Base-by-base conservation (phyloP, 1,284 basidiomycete species). In the Apiotrichum laibachii region DNA sequence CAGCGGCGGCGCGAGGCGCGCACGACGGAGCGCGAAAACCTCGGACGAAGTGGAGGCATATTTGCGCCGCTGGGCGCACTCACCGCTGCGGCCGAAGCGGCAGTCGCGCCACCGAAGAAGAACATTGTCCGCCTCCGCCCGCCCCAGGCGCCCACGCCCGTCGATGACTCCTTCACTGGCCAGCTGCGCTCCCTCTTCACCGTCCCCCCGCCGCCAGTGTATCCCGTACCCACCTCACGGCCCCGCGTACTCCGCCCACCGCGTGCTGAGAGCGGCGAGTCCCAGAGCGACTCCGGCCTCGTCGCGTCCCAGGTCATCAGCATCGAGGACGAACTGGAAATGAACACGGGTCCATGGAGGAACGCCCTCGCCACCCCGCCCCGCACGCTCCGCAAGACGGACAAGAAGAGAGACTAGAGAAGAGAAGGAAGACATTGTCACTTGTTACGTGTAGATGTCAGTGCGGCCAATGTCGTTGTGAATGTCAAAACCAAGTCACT, bases 351-450 rank as follows among this genome's bases (percentile, higher is more conserved):
- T 33, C 56, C 53, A 21, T 39, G 48, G 39, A n/a, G 21, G 13
- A 40, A 44, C 31, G 40, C 31, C 26, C 8, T 18, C 16, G 47
- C 22, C 5, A 21, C 45, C 22, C 35, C 22, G 22, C 37, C 46
- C 15, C 40, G 40, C 45, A 39, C 45, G 8, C 34, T 35, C 39
- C 21, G 37, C 7, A 47, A 47, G 34, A 55, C 53, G 33, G 44
- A 62, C 34, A 62, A 63, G 50, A 63, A 63, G 55, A 53, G 55
- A 12, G 61, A 60, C 26, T 63, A 46, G 50, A 22, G 35, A 21
- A 40, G 18, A n/a, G n/a, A 51, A 31, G 8, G 26, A 31, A 31
- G 26, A 31, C 26, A 31, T 31, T 31, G 26, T 31, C 26, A 31
- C 26, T 31, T 31, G 26, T 31, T 31, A 31, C 26, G 26, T 31